Base-by-base conservation (phyloP, 1,139 yeast genomes). In the Candida tunisiensis region DNA sequence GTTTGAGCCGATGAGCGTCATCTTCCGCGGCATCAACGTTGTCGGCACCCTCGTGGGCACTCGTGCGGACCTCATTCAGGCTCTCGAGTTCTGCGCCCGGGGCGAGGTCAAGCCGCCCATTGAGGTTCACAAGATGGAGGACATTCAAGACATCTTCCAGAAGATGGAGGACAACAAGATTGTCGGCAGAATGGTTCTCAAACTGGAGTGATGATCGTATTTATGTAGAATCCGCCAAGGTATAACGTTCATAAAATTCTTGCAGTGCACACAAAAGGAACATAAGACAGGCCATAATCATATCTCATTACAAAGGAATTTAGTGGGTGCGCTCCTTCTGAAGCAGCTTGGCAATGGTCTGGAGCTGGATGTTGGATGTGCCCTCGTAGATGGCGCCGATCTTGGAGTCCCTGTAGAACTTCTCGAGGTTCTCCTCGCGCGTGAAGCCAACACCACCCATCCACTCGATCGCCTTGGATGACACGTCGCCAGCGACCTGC, bases 31-130 rank as follows among this genome's bases (percentile, higher is more conserved):
- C 28, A 57, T 74, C 45, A 59, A 57, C 48, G 69, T 75, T 45
- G 66, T 61, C 47, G 88, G 85, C 37, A 74, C 85, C 28, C 74
- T 74, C 47, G 88, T 77, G 34, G 88, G 88, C 40, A 74, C 74
- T 64, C 69, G 85, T 53, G 74, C 74, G 34, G 88, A 77, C 51
- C 62, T 82, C 33, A 67, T 71, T 41, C 88, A 75, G 55, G 85
- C 88, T 33, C 55, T 75, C 39, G 78, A 73, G 42, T 74, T 74
- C 62, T 74, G 70, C 51, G 39, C 61, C 34, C 64, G 79, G 42
- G 85, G 85, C 35, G 58, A 67, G 47, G 73, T 75, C 47, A 57
- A 61, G 44, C 65, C 78, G 38, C 75, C 82, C 39, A 69, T 72
- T 4, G 11, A 10, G 14, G 7, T 12, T 5, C 11, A 6, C 54